Conservation (phyloP, 2,329 filamentous ascomycete genomes). For the Periconia digitata region DNA sequence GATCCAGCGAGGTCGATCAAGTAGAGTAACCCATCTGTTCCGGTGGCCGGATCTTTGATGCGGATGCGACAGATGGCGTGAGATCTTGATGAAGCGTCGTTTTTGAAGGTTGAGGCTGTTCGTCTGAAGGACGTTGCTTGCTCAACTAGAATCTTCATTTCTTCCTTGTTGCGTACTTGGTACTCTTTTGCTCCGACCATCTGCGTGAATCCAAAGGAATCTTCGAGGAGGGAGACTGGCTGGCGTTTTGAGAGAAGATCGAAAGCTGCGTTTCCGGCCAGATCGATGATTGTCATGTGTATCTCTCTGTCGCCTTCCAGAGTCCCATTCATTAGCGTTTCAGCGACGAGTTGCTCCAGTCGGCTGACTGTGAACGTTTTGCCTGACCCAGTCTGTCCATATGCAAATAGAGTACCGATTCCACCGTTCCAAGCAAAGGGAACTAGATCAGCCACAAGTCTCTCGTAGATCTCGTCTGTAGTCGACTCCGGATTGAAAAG, state of each 20-base stretch:
- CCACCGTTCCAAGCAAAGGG: slow-evolving; percentile 52
- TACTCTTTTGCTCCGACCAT: slow-evolving; percentile 49
- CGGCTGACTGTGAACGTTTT: slow-evolving; percentile 80
- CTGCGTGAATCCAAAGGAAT: slow-evolving; percentile 48
- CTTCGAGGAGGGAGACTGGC: slow-evolving; percentile 50
- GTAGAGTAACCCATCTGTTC: slow-evolving; percentile 49
- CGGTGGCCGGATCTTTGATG: slow-evolving; percentile 37
- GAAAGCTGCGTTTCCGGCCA: slow-evolving; percentile 33
- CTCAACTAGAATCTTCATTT: slow-evolving; percentile 40
- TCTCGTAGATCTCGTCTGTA: slow-evolving; percentile 47
- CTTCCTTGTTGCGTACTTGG: slow-evolving; percentile 27
- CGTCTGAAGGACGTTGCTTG: slow-evolving; percentile 44
- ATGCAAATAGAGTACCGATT: slow-evolving; percentile 70
- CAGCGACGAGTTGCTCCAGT: slow-evolving; percentile 46
- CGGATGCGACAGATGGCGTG: slow-evolving; percentile 54
- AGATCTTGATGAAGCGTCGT: slow-evolving; percentile 53
- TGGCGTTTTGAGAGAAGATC: slow-evolving; percentile 44
- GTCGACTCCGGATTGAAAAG: slow-evolving; percentile 20
- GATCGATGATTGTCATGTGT: slow-evolving; percentile 43
- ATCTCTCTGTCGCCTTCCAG: slow-evolving; percentile 29
- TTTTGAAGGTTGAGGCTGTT: slow-evolving; percentile 50
- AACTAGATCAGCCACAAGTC: slow-evolving; percentile 46
- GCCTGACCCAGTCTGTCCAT: slow-evolving; percentile 93
- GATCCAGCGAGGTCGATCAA: slow-evolving; percentile 54
- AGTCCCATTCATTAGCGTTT: slow-evolving; percentile 33